Evolutionary conservation across 2,329 filamentous ascomycete genomes (phyloP), one percentile per base, ranked within the genome.

Genomic region (Ceratocystis ficicola): DNA sequence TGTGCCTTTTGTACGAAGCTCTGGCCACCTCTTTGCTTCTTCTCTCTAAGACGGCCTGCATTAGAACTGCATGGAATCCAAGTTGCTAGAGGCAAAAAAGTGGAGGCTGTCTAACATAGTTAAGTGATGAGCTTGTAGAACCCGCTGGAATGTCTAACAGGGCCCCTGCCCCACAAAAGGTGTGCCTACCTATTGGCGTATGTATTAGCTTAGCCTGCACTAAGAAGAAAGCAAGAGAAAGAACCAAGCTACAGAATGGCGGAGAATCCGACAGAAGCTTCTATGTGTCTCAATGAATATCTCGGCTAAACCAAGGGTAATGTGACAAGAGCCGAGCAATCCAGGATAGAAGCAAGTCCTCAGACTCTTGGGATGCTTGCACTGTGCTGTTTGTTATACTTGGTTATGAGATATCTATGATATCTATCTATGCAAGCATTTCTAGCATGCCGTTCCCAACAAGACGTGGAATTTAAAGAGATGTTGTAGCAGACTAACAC

Each of bases 191-290:
- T 15, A 50, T 50, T 25, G 48, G n/a, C 46, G n/a, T 22, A 7
- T n/a, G n/a, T 50, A 20, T 7, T 22, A 50, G 48, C 48, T 52
- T 12, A 25, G 15, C 20, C 2, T 3, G n/a, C 46, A n/a, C 44
- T 48, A n/a, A 41, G 36, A 41, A 36, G 32, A 36, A 41, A 41
- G 36, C 12, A 12, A 41, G 3, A 3, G 36, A 3, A 41, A 41
- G 36, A 12, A 25, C 50, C 3, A 22, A 28, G 50, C n/a, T 55
- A 55, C 8, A 59, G 65, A 66, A 66, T 20, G 28, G 41, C 64
- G 44, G 55, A 67, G 65, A 67, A 67, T 52, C 62, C 20, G 7
- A 67, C 12, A 67, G 65, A 67, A 67, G 65, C 65, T 67, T 67
- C 65, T 41, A 66, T 61, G 3, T 7, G 48, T 25, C 20, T 52